Base-by-base conservation (phyloP, 352 stramenopile genomes). In the Thalassiosira livingstoniorum region DNA sequence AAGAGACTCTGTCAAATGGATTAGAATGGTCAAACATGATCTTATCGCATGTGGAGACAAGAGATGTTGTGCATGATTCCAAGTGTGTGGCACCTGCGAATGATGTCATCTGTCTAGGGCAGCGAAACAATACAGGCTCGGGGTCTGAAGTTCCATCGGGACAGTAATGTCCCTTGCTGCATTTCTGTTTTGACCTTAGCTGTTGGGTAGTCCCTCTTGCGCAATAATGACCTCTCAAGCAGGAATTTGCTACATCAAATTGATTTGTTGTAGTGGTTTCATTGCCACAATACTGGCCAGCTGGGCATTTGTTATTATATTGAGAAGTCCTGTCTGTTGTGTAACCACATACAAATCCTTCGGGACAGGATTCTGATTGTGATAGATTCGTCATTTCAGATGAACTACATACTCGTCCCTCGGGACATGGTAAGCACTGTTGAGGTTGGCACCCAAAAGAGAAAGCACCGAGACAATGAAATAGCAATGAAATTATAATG, bases 11-110 rank as follows among this genome's bases (percentile, higher is more conserved):
- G 55, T 95, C 78, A 71, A 86, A 88, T 32, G 86, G 83, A 86
- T 94, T 90, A n/a, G 62, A 68, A 43, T 82, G 57, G 58, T 54
- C 93, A 0, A 86, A 90, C 0, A 88, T 53, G 11, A 90, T 78
- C 82, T 99, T 99, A 90, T 99, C 97, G 66, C 97, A 99, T 45
- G 99, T 95, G 2, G 96, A 88, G 31, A 98, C 95, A 0, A 90
- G 55, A 5, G 93, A 91, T 45, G 98, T 96, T 27, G 74, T 90
- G 79, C 97, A 99, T 75, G 97, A 92, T 15, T 94, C 58, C 21
- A 99, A 76, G 34, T 95, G 83, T 31, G 95, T 89, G 13, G 96
- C 85, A 0, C 96, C 97, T 31, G 92, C 80, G 4, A 75, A 81
- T 7, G 94, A 96, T 79, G 95, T 97, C n/a, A 97, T 99, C 21